These are phyloP conservation scores for Bremia lactucae DNA, from an alignment of 352 stramenopile genomes.

Conservation along the genomic window DNA sequence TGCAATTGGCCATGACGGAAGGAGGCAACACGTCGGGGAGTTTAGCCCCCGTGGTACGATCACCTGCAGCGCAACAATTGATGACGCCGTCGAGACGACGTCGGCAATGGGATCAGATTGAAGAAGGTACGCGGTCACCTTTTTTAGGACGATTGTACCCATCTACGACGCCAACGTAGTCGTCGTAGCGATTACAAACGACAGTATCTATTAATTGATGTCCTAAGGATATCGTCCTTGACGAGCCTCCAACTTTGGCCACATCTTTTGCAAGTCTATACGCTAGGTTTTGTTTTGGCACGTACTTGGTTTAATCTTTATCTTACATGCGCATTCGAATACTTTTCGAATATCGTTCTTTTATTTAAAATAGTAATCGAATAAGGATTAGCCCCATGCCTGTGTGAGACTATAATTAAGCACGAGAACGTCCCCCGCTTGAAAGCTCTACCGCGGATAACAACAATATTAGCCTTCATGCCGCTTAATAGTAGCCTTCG, in stretches of 20 bases:
- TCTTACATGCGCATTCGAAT: no score
- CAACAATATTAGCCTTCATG: not conserved
- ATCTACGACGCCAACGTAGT: no score
- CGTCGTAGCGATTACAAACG: no score
- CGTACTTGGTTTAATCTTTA: no score
- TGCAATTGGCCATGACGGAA: conserved; percentile 34
- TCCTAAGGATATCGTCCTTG: no score
- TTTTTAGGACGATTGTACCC: conserved; percentile 22
- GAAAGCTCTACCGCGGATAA: conserved; percentile 56
- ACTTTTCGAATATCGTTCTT: not conserved
- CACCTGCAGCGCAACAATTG: conserved; percentile 34
- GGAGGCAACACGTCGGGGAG: conserved; percentile 45
- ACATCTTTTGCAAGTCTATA: no score
- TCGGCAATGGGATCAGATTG: conserved; percentile 47
- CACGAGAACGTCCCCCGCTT: conserved; percentile 68
- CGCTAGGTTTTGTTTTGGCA: no score
- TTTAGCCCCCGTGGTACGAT: conserved; percentile 31
- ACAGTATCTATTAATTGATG: no score
- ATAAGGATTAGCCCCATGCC: conserved; percentile 70
- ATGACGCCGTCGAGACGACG: conserved; percentile 41
- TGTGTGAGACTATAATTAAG: conserved; percentile 83
- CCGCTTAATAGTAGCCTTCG: not conserved
- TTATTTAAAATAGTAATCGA: not conserved
- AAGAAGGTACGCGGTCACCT: conserved; percentile 28
- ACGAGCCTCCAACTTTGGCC: no score